Conservation (phyloP, 78 protist species). For the Pelomyxa schiedti region DNA sequence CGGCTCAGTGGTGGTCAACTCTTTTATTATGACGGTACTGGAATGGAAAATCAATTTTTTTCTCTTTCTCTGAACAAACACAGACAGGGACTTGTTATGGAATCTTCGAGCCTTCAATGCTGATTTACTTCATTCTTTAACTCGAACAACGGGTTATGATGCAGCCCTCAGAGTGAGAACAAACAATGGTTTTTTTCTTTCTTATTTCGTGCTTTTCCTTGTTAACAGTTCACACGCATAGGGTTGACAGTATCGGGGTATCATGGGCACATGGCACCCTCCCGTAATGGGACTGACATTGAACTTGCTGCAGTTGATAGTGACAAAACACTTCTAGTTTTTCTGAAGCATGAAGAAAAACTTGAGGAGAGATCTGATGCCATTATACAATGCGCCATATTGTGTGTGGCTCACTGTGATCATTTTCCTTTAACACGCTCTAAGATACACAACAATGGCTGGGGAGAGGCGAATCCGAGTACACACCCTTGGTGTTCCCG, state of each 20-base stretch:
- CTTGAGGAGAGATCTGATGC: slow-evolving; percentile 31
- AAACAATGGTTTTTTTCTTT: background rate
- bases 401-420: background rate
- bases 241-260: slow-evolving; percentile 21
- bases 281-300: slow-evolving; percentile 7
- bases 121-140: slow-evolving; percentile 17
- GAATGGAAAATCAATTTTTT: no score
- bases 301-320: slow-evolving; percentile 10
- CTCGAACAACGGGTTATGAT: slow-evolving; percentile 15
- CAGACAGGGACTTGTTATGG: background rate
- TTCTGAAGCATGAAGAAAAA: slow-evolving; percentile 45
- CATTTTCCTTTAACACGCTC: no score
- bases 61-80: no score
- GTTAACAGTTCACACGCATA: no score
- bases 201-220: background rate
- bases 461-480: slow-evolving; percentile 42
- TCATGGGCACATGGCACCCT: slow-evolving; percentile 12
- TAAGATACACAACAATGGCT: slow-evolving; percentile 13
- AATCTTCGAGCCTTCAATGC: background rate
- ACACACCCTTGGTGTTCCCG: slow-evolving; percentile 25
- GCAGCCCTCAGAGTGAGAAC: slow-evolving; percentile 13
- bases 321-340: slow-evolving; percentile 13
- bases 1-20: background rate
- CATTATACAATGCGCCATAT: slow-evolving; percentile 46
- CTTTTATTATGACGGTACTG: background rate